Evolutionary conservation across 805 yeast species (phyloP).

Genomic region (Lachancea dasiensis): DNA sequence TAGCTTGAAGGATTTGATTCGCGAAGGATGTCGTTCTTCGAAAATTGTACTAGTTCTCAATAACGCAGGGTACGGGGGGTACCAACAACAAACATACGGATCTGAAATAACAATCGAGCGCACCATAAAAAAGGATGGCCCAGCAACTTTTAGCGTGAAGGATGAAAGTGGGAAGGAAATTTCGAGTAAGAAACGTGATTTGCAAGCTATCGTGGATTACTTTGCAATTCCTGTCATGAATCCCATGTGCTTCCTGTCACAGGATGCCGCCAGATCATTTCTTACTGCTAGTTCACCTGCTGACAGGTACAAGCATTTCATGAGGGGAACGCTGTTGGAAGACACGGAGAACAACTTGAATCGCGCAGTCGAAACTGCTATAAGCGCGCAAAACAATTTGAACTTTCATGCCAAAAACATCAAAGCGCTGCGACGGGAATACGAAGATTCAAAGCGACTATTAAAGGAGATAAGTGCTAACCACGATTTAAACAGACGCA

Average conservation of each 20-base stretch:
- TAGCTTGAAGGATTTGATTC: constrained; percentile 61
- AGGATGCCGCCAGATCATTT: constrained; percentile 89
- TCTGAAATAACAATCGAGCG: constrained; percentile 64
- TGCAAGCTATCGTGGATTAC: constrained; percentile 61
- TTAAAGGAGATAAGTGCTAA: constrained; percentile 38
- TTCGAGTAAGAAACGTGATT: constrained; percentile 54
- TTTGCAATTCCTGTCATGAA: constrained; percentile 79
- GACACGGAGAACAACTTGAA: constrained; percentile 54
- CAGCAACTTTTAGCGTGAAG: constrained; percentile 48
- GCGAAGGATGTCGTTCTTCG: constrained; percentile 69
- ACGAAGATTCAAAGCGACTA: constrained; percentile 38
- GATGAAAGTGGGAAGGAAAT: constrained; percentile 46
- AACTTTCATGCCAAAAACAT: constrained; percentile 37
- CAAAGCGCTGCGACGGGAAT: constrained; percentile 35
- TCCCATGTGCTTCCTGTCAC: constrained; percentile 88
- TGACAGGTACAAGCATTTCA: constrained; percentile 68
- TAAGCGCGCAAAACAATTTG: constrained; percentile 36
- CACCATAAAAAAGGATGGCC: constrained; percentile 47
- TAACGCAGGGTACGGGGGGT: constrained; percentile 64
- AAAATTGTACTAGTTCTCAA: constrained; percentile 57
- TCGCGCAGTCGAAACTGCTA: constrained; percentile 33
- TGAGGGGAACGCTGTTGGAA: constrained; percentile 71
- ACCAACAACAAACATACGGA: constrained; percentile 61
- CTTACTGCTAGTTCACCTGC: constrained; percentile 68
- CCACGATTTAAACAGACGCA: constrained; percentile 36